Percentiles rank a stretch among this genome's conserved stretches.
phyloP scores from a whole-genome alignment of 805 yeast genomes.

The Candida caryicola region DNA sequence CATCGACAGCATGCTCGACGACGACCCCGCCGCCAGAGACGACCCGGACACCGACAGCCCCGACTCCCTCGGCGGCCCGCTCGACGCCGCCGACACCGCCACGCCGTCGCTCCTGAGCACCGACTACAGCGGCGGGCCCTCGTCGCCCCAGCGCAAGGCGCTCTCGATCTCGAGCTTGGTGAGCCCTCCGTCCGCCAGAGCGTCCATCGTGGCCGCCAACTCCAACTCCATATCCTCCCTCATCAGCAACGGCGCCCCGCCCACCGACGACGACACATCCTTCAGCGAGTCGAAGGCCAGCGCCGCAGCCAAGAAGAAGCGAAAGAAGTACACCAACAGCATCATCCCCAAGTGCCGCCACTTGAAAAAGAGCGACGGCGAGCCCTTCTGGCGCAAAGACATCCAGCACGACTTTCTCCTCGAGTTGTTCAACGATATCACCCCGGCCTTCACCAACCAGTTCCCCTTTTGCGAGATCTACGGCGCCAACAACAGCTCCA shows the following conservation, averaged over 20 bases:
- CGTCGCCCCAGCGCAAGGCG: constrained; percentile 2
- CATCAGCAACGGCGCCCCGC: neutral
- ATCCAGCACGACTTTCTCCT: constrained; percentile 79
- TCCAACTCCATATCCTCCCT: neutral
- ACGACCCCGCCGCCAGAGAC: neutral
- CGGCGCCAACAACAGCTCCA: constrained; percentile 37
- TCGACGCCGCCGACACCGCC: neutral
- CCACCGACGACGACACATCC: neutral
- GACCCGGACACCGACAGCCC: neutral
- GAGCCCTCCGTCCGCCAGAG: neutral
- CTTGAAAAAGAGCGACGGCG: constrained; percentile 87
- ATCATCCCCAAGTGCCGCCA: constrained; percentile 45
- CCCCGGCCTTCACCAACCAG: constrained; percentile 66
- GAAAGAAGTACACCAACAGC: constrained; percentile 16
- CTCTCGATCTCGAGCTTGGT: constrained; percentile 11
- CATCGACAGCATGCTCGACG: neutral
- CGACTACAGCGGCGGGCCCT: neutral
- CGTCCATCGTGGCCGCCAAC: neutral
- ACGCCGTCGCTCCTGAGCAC: neutral
- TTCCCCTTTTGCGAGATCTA: constrained; percentile 43
- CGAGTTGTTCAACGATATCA: constrained; percentile 59
- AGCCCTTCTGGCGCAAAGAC: constrained; percentile 84
- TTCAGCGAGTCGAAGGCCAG: constrained; percentile 5
- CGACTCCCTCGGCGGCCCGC: neutral
- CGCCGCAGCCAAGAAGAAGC: constrained; percentile 11